Base-by-base conservation (phyloP, 176 grass and related monocot species). In the Stipa capillata region DNA sequence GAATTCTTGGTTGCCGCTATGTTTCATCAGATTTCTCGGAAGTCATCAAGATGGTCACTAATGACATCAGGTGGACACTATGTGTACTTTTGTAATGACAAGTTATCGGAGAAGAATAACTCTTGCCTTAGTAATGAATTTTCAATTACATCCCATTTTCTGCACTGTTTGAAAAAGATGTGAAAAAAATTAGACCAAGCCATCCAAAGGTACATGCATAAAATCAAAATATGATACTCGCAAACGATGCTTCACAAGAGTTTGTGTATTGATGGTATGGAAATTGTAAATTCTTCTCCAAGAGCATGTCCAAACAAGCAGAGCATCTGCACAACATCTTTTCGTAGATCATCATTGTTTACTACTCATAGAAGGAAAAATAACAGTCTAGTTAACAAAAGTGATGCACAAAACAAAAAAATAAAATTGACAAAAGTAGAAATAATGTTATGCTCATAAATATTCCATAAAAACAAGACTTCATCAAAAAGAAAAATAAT, bases 241-340 rank as follows among this genome's bases (percentile, higher is more conserved):
- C 42, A 97, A 79, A 79, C 90, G 87, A 65, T 97, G 87, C 83
- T 97, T 97, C 79, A 74, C 43, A 78, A 97, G 85, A 97, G 83
- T 75, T 97, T 97, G 74, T 61, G 82, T 70, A 97, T 93, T 49
- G 90, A 90, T 72, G 90, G 84, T 79, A 93, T 57, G 58, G 90
- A 97, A 28, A 93, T 97, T 5, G 80, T 84, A 73, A 97, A 97
- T 55, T 97, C 93, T 76, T 93, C 90, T 60, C 90, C 93, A 72
- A 93, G 87, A 70, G 93, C 85, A 84, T 93, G 87, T 43, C 90
- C 93, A 16, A 97, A 90, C 78, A 87, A 97, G 60, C 93, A 93
- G 5, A 97, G 79, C 16, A 90, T 87, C 62, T 97, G 85, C 56
- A 78, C 66, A 65, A 88, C 93, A 67, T 97, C 93, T 85, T 90